A percentile compares a stretch with the other conserved stretches of the same genome.
Conservation (phyloP, 148 eudicot species). For the Spergularia marina region DNA sequence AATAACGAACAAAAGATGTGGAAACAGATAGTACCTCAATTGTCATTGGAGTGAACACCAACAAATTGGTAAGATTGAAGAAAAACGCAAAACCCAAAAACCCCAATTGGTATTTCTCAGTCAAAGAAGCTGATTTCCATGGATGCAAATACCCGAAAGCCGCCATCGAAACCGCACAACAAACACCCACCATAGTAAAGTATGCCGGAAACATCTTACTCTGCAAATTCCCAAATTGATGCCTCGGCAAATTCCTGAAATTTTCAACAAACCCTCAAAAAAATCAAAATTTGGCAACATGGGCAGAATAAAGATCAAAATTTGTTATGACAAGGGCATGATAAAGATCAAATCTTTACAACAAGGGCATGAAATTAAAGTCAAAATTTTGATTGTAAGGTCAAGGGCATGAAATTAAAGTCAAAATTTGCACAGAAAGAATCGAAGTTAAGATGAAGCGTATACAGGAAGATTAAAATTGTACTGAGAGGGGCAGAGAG, state of each 20-base stretch:
- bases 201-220: constrained; percentile 99
- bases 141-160: constrained; percentile 90
- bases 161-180: constrained; percentile 70
- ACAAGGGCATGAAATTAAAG: neutral
- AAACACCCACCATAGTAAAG: constrained; percentile 78
- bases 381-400: neutral
- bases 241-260: constrained; percentile 87
- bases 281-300: neutral
- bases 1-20: neutral
- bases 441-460: neutral
- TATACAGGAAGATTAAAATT: neutral
- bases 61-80: constrained; percentile 76
- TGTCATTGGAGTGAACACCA: constrained; percentile 91
- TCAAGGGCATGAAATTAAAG: neutral
- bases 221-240: constrained; percentile 93
- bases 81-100: constrained; percentile 63
- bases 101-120: constrained; percentile 81
- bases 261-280: neutral
- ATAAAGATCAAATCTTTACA: constrained; percentile 6
- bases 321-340: neutral
- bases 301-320: neutral
- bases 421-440: neutral
- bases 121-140: constrained; percentile 65
- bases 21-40: constrained; percentile 50
- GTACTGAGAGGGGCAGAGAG: too few species aligned